phyloP scores from a whole-genome alignment of 2,329 filamentous ascomycete genomes.

The Westerdykella aurantiaca region DNA sequence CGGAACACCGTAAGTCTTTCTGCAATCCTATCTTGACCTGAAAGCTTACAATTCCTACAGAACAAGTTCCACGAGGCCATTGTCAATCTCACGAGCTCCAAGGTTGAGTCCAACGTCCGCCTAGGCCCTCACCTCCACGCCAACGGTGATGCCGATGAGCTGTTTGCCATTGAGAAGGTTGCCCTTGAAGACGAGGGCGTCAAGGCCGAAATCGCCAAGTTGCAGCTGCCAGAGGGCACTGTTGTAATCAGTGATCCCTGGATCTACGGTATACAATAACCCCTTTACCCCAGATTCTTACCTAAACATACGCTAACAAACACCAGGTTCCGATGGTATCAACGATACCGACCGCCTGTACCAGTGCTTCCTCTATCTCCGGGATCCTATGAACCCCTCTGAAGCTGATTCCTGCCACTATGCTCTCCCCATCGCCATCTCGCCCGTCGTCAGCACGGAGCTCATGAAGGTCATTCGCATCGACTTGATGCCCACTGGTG shows the following conservation, averaged over 20 bases:
- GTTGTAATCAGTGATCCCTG: slow-evolving; percentile 58
- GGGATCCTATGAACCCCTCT: slow-evolving; percentile 54
- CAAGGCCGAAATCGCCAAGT: slow-evolving; percentile 54
- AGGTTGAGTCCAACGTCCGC: slow-evolving; percentile 53
- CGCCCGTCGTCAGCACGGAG: slow-evolving; percentile 59
- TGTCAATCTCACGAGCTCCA: slow-evolving; percentile 48
- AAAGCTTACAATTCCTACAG: slow-evolving; percentile 26
- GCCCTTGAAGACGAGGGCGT: slow-evolving; percentile 53
- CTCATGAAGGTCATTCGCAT: slow-evolving; percentile 62
- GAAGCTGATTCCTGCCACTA: slow-evolving; percentile 65
- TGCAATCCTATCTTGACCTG: neutral
- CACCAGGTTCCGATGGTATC: slow-evolving; percentile 41
- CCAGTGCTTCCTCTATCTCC: slow-evolving; percentile 63
- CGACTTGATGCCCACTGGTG: slow-evolving; percentile 62
- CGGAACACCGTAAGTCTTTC: slow-evolving; percentile 51
- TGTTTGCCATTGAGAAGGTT: slow-evolving; percentile 53
- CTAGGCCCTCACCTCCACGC: slow-evolving; percentile 54
- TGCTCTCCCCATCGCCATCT: slow-evolving; percentile 61
- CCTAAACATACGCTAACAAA: neutral
- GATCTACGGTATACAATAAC: slow-evolving; percentile 54
- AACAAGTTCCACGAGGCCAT: slow-evolving; percentile 59
- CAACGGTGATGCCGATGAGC: slow-evolving; percentile 55
- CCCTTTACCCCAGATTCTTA: neutral
- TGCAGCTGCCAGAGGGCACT: slow-evolving; percentile 53
- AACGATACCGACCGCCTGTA: slow-evolving; percentile 47